A percentile compares a stretch with the other conserved stretches of the same genome.
phyloP scores from a whole-genome alignment of 805 yeast genomes.

The Phaffomyces thermotolerans region DNA sequence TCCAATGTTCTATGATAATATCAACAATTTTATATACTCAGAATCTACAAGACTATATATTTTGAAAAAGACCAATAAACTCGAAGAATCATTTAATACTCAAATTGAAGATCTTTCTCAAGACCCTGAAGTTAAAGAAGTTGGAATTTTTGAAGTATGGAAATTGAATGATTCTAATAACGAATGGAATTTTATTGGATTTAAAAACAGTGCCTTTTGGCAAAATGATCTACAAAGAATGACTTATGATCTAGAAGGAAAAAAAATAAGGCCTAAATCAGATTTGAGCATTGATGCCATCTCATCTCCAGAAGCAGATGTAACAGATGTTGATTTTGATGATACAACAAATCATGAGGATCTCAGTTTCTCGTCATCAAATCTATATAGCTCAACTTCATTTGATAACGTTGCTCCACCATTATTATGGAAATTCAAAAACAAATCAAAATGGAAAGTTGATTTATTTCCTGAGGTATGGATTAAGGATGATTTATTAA shows the following conservation, averaged over 20 bases:
- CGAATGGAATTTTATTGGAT: constrained; percentile 62
- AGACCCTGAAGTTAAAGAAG: constrained; percentile 1
- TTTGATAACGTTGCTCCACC: constrained; percentile 47
- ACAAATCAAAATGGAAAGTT: constrained; percentile 48
- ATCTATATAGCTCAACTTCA: background rate
- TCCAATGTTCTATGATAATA: constrained; percentile 42
- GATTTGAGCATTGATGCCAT: constrained; percentile 25
- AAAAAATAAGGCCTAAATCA: background rate
- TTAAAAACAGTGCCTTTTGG: constrained; percentile 34
- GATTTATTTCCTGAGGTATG: constrained; percentile 60
- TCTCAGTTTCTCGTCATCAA: background rate
- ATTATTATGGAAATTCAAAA: constrained; percentile 45
- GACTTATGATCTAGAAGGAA: constrained; percentile 1
- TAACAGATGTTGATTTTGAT: background rate
- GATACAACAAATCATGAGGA: background rate
- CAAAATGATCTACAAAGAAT: constrained; percentile 3
- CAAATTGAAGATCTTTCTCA: constrained; percentile 28
- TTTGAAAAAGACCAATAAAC: constrained; percentile 39
- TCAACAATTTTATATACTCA: constrained; percentile 44
- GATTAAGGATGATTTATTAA: constrained; percentile 46
- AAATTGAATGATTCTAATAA: constrained; percentile 36
- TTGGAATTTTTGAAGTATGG: constrained; percentile 7
- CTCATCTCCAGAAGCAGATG: constrained; percentile 21
- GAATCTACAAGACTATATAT: constrained; percentile 57
- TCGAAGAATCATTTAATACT: constrained; percentile 37